phyloP scores from a whole-genome alignment of 1,284 basidiomycete genomes.

The Xanthoconium separans region DNA sequence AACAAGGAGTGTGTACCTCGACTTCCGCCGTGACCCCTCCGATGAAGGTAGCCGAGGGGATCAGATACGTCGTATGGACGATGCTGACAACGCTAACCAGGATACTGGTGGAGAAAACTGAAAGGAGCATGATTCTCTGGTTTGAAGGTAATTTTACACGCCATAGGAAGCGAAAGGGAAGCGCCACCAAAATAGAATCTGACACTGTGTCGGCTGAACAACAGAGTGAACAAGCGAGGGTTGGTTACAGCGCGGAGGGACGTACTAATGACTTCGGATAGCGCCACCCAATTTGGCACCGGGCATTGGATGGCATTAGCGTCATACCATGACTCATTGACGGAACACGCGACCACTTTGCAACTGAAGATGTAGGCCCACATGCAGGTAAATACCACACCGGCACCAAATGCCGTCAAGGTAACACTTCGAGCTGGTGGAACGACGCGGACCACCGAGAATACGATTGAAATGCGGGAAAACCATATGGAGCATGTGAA shows the following conservation, averaged over 20 bases:
- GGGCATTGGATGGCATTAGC: conserved; percentile 7
- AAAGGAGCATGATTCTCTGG: conserved; percentile 27
- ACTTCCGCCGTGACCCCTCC: conserved; percentile 16
- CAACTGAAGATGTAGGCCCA: conserved; percentile 20
- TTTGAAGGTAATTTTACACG: conserved; percentile 24
- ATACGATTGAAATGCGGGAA: conserved; percentile 31
- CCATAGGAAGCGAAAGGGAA: conserved; percentile 29
- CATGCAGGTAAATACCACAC: conserved; percentile 13
- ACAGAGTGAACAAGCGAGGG: neutral
- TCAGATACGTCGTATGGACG: conserved; percentile 26
- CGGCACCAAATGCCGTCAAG: neutral
- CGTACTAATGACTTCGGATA: conserved; percentile 28
- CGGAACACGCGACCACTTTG: conserved; percentile 21
- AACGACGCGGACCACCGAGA: conserved; percentile 28
- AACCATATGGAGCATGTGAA: conserved; percentile 31
- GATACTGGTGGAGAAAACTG: conserved; percentile 31
- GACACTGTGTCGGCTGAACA: conserved; percentile 26
- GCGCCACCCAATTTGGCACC: conserved; percentile 18
- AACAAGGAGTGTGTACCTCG: conserved; percentile 21
- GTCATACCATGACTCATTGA: conserved; percentile 22
- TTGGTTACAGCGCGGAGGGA: neutral
- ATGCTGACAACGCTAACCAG: conserved; percentile 27
- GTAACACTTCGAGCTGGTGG: conserved; percentile 15
- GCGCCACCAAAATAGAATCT: conserved; percentile 22
- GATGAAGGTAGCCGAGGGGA: conserved; percentile 6